Evolutionary conservation across 2,329 filamentous ascomycete genomes (phyloP).

Genomic region (Lasiodiplodia citricola): DNA sequence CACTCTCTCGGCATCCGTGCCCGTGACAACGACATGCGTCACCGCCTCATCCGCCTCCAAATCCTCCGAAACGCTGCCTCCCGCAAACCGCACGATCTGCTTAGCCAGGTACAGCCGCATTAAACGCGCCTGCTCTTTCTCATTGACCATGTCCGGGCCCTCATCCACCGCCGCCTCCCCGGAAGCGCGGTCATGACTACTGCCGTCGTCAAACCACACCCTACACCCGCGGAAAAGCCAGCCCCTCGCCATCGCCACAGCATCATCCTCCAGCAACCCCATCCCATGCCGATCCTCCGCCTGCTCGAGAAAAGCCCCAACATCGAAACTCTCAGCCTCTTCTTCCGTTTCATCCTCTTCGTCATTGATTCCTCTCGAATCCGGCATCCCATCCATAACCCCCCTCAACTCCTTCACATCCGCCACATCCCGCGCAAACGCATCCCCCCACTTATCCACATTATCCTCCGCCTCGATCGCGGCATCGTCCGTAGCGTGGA

Average conservation of each 20-base stretch:
- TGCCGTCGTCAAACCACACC: slow-evolving; percentile 30
- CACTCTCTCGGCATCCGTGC: slow-evolving; percentile 48
- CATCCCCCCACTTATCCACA: slow-evolving; percentile 80
- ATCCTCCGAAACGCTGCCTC: slow-evolving; percentile 62
- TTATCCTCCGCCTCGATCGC: slow-evolving; percentile 62
- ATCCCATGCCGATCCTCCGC: not conserved
- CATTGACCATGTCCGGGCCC: not conserved
- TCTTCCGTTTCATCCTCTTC: slow-evolving; percentile 17
- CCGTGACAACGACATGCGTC: slow-evolving; percentile 74
- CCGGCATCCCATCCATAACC: slow-evolving; percentile 8
- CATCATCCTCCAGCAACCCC: not conserved
- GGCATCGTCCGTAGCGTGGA: slow-evolving; percentile 67
- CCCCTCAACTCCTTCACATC: slow-evolving; percentile 31
- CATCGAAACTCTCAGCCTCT: not conserved
- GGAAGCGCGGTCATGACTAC: not conserved
- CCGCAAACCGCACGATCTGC: slow-evolving; percentile 71
- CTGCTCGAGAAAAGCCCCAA: not conserved
- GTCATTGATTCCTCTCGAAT: not conserved
- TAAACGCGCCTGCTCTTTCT: not conserved
- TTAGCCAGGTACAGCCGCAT: slow-evolving; percentile 53
- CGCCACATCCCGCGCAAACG: slow-evolving; percentile 74
- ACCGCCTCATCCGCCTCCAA: slow-evolving; percentile 55
- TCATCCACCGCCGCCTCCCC: slow-evolving; percentile 20
- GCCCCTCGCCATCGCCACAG: not conserved
- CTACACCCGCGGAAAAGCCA: slow-evolving; percentile 41